Evolutionary conservation across 73 alveolate genomes (phyloP).

Genomic region (Paramecium sexaurelia): DNA sequence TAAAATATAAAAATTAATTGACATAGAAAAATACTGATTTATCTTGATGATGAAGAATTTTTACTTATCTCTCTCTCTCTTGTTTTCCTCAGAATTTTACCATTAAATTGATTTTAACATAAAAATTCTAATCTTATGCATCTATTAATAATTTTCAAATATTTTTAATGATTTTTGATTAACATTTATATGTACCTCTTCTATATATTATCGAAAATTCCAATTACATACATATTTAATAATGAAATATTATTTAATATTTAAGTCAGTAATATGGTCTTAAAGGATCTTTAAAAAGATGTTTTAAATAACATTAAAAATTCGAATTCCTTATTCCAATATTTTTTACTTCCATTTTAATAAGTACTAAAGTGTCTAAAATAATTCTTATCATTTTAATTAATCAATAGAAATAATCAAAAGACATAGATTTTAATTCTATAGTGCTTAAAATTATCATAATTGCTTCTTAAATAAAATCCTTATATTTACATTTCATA

Average conservation of each 20-base stretch:
- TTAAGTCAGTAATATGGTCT: constrained; percentile 58
- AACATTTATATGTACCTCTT: constrained; percentile 75
- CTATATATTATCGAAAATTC: constrained; percentile 78
- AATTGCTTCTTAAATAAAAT: no score
- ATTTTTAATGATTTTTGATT: constrained; percentile 79
- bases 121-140: constrained; percentile 79
- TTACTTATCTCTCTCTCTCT: constrained; percentile 55
- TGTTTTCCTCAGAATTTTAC: no score
- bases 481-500: no score
- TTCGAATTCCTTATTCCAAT: constrained; percentile 76
- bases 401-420: constrained; percentile 70
- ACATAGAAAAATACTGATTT: no score
- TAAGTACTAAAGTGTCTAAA: constrained; percentile 26
- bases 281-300: constrained; percentile 69
- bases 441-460: no score
- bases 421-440: no score
- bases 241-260: constrained; percentile 15
- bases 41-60: not conserved
- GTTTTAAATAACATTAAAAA: constrained; percentile 51
- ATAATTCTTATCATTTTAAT: constrained; percentile 54
- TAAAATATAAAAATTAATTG: constrained; percentile 46
- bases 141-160: constrained; percentile 81
- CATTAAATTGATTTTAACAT: constrained; percentile 72
- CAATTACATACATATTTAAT: constrained; percentile 55
- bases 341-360: constrained; percentile 74